phyloP scores from a whole-genome alignment of 768 basidiomycete genomes.

The Coprinellus micaceus region DNA sequence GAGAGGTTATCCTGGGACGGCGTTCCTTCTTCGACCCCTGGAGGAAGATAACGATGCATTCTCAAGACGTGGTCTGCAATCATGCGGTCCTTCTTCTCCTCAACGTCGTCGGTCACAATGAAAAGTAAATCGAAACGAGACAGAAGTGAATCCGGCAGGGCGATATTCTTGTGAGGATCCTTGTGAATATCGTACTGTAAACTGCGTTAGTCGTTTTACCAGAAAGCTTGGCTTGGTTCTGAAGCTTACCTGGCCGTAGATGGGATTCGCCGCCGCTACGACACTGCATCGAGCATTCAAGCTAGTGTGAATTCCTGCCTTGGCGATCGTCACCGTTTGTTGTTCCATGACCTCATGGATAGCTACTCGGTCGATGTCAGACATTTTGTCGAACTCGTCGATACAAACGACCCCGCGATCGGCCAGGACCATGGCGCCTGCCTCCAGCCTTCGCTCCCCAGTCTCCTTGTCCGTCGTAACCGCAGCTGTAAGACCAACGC shows the following conservation, averaged over 20 bases:
- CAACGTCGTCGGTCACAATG: constrained; percentile 97
- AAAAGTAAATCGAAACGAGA: constrained; percentile 99
- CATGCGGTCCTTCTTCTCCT: constrained; percentile 86
- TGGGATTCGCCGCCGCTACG: constrained; percentile 96
- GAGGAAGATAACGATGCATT: constrained; percentile 94
- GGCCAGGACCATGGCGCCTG: constrained; percentile 98
- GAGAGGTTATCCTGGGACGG: constrained; percentile 84
- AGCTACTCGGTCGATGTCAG: constrained; percentile 95
- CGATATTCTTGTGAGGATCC: constrained; percentile 98
- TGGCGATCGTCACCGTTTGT: constrained; percentile 98
- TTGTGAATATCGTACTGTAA: constrained; percentile 96
- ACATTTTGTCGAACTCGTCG: constrained; percentile 99
- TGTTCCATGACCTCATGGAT: constrained; percentile 99
- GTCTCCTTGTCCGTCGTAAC: constrained; percentile 98
- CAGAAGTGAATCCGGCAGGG: constrained; percentile 93
- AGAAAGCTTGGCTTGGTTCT: not conserved
- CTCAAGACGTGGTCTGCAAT: constrained; percentile 98
- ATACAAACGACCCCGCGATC: constrained; percentile 99
- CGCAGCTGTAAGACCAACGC: constrained; percentile 97
- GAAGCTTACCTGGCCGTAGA: constrained; percentile 83
- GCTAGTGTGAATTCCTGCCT: constrained; percentile 97
- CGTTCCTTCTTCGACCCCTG: constrained; percentile 94
- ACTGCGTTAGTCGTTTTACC: constrained; percentile 11
- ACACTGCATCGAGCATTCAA: constrained; percentile 98
- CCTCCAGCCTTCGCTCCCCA: constrained; percentile 93